These are phyloP conservation scores for Magnolia changhungtana DNA, from an alignment of 164 flowering plant genomes.

Conservation along the genomic window DNA sequence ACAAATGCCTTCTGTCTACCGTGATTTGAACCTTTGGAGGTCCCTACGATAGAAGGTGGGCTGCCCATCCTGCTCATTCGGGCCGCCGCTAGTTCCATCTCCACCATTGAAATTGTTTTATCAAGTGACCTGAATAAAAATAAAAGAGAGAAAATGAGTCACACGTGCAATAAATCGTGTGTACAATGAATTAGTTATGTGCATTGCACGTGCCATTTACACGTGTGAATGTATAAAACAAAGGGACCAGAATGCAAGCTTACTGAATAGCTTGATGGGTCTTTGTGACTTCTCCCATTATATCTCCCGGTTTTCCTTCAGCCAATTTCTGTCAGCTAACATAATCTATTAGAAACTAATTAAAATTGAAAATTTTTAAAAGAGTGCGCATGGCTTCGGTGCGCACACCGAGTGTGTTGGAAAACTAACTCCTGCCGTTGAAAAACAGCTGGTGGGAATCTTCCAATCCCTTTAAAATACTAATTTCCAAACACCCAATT, in stretches of 20 bases:
- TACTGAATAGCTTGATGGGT: slow-evolving; percentile 74
- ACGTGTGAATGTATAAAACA: too few relatives aligned
- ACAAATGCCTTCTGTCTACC: slow-evolving; percentile 56
- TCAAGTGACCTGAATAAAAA: slow-evolving; percentile 52
- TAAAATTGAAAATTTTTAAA: too few relatives aligned
- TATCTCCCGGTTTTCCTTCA: slow-evolving; percentile 39
- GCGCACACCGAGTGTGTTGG: too few relatives aligned
- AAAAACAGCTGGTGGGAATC: background rate
- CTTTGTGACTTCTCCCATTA: slow-evolving; percentile 56
- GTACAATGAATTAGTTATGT: too few relatives aligned
- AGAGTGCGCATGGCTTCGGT: too few relatives aligned
- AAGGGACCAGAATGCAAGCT: background rate
- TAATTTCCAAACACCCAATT: background rate
- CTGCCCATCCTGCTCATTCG: slow-evolving; percentile 27
- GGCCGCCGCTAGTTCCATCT: slow-evolving; percentile 61
- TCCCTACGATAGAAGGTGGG: slow-evolving; percentile 4
- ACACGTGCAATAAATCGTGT: background rate
- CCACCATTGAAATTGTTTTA: slow-evolving; percentile 54
- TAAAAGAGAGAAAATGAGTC: background rate
- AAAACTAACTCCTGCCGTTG: background rate
- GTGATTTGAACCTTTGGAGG: slow-evolving; percentile 19
- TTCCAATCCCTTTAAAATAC: background rate
- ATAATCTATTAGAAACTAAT: background rate
- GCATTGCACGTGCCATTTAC: too few relatives aligned
- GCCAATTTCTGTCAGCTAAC: slow-evolving; percentile 37